phyloP scores from a whole-genome alignment of 257 asterid genomes.

The Dorcoceras hygrometricum region DNA sequence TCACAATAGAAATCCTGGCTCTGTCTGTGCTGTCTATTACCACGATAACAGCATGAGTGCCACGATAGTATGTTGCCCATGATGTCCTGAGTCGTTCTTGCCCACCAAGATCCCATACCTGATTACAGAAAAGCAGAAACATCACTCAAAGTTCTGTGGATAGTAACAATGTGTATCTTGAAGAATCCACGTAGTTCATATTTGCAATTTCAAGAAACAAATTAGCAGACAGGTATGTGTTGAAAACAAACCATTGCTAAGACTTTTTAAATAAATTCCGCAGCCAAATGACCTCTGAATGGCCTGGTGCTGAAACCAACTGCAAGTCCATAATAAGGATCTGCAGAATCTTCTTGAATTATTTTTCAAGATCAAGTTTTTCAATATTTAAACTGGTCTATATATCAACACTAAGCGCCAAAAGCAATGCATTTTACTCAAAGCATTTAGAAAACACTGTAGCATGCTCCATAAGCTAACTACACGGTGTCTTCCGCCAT shows the following conservation, averaged over 20 bases:
- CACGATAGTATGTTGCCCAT: conserved; percentile 93
- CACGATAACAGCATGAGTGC: conserved; percentile 84
- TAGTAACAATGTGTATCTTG: not conserved
- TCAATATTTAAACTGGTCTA: not conserved
- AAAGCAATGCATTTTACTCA: not conserved
- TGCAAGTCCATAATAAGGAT: not conserved
- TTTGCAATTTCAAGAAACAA: not conserved
- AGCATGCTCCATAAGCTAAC: not conserved
- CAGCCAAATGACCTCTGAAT: not conserved
- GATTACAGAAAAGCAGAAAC: not conserved
- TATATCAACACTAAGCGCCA: not conserved
- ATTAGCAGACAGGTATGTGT: not conserved
- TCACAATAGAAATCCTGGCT: conserved; percentile 85
- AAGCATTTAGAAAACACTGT: not conserved
- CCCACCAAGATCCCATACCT: conserved; percentile 99
- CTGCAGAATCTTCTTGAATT: not conserved
- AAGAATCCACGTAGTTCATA: not conserved
- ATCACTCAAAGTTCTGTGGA: not conserved
- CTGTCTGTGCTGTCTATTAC: conserved; percentile 98
- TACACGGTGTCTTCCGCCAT: not conserved
- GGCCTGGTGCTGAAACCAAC: not conserved
- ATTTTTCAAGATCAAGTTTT: not conserved
- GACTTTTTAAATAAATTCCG: too few relatives aligned
- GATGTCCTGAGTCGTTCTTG: conserved; percentile 92
- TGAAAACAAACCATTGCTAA: not conserved